Percentiles rank a stretch among this genome's conserved stretches.
phyloP scores from a whole-genome alignment of 78 protist species.

The Dictyostelium discoideum region dicty_2.7 NC_007091.3:2101501-2102000 shows the following conservation, averaged over 20 bases:
- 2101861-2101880: constrained; percentile 59
- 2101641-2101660: background rate
- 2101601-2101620: no score
- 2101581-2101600: background rate
- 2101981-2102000: constrained; percentile 67
- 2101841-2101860: constrained; percentile 39
- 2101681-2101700: background rate
- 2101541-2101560: constrained; percentile 24
- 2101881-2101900: constrained; percentile 64
- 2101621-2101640: background rate
- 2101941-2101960: constrained; percentile 36
- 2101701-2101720: constrained; percentile 23
- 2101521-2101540: constrained; percentile 66
- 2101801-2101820: constrained; percentile 76
- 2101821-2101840: constrained; percentile 79
- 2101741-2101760: constrained; percentile 28
- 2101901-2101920: constrained; percentile 49
- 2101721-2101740: constrained; percentile 53
- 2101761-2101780: constrained; percentile 53
- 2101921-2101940: constrained; percentile 48
- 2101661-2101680: background rate
- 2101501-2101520: constrained; percentile 49
- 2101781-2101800: constrained; percentile 45
- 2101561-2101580: background rate
- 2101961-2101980: constrained; percentile 46